Percentiles rank a stretch among this genome's conserved stretches.
Conservation (phyloP, 2,329 filamentous ascomycete genomes). For the Eutypella sp. region DNA sequence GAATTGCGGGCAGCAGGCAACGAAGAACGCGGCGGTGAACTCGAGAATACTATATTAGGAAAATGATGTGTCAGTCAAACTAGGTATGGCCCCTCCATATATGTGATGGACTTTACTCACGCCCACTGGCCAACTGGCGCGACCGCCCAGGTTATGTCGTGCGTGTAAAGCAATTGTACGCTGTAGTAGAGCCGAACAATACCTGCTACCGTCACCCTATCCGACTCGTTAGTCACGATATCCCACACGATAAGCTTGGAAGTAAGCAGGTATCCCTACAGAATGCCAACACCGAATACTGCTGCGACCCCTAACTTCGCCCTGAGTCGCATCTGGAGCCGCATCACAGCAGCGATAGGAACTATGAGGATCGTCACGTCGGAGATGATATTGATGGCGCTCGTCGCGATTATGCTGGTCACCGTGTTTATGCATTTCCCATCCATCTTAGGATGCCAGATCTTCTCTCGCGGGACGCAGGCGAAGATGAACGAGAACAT, state of each 20-base stretch:
- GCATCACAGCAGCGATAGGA: conserved; percentile 11
- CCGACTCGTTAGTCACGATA: not conserved
- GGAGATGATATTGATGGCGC: conserved; percentile 14
- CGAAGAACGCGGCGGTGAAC: too few relatives aligned
- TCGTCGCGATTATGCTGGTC: not conserved
- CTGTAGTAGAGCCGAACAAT: conserved; percentile 10
- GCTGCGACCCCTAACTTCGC: conserved; percentile 12
- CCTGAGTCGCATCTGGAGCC: conserved; percentile 12
- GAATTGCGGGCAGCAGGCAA: too few relatives aligned
- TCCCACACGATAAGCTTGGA: not conserved
- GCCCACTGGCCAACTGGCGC: conserved; percentile 5
- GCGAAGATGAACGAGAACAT: conserved; percentile 5
- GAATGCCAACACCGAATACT: conserved; percentile 16
- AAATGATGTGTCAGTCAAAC: too few relatives aligned
- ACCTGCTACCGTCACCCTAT: conserved; percentile 6
- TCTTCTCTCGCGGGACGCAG: conserved; percentile 6
- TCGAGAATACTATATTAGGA: too few relatives aligned
- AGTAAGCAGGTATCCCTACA: conserved; percentile 8
- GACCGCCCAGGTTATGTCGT: conserved; percentile 5
- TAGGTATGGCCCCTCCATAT: too few relatives aligned
- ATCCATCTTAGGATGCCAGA: not conserved
- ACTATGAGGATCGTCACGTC: conserved; percentile 16
- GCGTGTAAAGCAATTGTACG: conserved; percentile 1
- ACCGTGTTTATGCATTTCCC: not conserved
- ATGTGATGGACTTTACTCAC: conserved; percentile 4